Evolutionary conservation across 768 basidiomycete species (phyloP).

Genomic region (Pulveroboletus sp.): DNA sequence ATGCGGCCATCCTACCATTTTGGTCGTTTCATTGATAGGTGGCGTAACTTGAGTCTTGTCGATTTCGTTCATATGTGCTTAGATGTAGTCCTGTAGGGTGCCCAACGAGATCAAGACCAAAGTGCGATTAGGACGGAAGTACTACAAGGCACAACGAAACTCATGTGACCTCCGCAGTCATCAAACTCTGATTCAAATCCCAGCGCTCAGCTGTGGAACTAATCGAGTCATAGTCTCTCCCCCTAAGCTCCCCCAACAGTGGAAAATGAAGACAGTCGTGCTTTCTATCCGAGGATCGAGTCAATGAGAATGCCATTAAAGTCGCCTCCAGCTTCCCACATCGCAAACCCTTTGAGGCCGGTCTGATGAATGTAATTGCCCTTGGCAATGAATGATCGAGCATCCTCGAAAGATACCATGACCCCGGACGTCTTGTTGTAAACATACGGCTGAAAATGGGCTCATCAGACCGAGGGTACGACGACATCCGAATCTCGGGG

Average conservation of each 20-base stretch:
- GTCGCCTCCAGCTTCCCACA: constrained; percentile 73
- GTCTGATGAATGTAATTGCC: constrained; percentile 52
- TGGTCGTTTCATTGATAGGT: not conserved
- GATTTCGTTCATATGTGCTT: constrained; percentile 5
- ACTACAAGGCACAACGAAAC: no score
- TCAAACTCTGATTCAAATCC: no score
- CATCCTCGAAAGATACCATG: constrained; percentile 65
- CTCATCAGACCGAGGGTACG: not conserved
- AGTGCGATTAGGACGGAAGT: not conserved
- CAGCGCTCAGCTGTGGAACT: no score
- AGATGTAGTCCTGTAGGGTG: no score
- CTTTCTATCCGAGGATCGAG: constrained; percentile 32
- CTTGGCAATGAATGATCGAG: constrained; percentile 55
- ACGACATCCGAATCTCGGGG: not conserved
- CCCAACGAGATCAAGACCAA: not conserved
- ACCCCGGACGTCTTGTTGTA: constrained; percentile 54
- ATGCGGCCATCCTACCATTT: constrained; percentile 15
- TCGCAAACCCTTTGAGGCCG: constrained; percentile 61
- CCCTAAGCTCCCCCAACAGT: no score
- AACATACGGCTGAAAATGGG: constrained; percentile 52
- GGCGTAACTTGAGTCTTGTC: not conserved
- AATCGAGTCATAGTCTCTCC: no score
- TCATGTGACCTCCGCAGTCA: not conserved
- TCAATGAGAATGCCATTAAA: constrained; percentile 56
- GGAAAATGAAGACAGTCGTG: no score